These are phyloP conservation scores for Fistulinella cinereoalba DNA, from an alignment of 1,284 basidiomycete genomes.

Conservation along the genomic window DNA sequence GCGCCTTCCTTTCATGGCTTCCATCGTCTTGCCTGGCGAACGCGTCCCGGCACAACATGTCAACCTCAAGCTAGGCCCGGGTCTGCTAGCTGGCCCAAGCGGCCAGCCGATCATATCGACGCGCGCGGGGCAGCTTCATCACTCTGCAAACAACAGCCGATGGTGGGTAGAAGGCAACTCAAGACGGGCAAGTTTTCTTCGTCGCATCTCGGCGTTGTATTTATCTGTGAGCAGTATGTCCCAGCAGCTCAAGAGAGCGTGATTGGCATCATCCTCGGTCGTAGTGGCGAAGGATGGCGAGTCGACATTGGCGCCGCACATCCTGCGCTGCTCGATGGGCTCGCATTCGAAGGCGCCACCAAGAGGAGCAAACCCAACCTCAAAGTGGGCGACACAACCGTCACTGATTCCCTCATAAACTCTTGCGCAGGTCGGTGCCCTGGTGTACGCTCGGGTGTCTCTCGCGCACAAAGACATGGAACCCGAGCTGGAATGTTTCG, in stretches of 20 bases:
- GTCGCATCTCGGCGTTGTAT: background rate
- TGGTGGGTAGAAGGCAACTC: slow-evolving; percentile 85
- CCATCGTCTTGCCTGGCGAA: slow-evolving; percentile 67
- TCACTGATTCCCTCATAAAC: background rate
- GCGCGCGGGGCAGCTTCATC: slow-evolving; percentile 62
- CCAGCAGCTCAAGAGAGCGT: slow-evolving; percentile 81
- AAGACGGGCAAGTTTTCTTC: slow-evolving; percentile 51
- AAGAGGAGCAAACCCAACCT: slow-evolving; percentile 83
- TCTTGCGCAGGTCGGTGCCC: slow-evolving; percentile 63
- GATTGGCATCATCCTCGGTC: slow-evolving; percentile 67
- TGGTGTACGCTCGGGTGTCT: slow-evolving; percentile 81
- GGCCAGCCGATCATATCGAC: slow-evolving; percentile 54
- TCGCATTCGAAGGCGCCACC: slow-evolving; percentile 85
- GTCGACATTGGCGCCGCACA: slow-evolving; percentile 84
- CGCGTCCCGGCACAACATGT: slow-evolving; percentile 63
- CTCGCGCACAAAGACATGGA: slow-evolving; percentile 89
- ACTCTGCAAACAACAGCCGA: slow-evolving; percentile 65
- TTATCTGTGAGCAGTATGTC: slow-evolving; percentile 61
- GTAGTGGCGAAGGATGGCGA: slow-evolving; percentile 75
- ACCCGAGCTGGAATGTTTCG: slow-evolving; percentile 84
- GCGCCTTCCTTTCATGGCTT: slow-evolving; percentile 38
- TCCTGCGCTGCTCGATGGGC: slow-evolving; percentile 68
- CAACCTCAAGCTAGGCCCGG: slow-evolving; percentile 78
- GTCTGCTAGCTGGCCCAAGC: slow-evolving; percentile 43
- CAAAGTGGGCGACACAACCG: slow-evolving; percentile 48